Percentiles rank a stretch among this genome's conserved stretches.
Evolutionary conservation across 2,329 filamentous ascomycete genomes (phyloP).

Genomic region (Pseudocercospora pini-densiflorae): DNA sequence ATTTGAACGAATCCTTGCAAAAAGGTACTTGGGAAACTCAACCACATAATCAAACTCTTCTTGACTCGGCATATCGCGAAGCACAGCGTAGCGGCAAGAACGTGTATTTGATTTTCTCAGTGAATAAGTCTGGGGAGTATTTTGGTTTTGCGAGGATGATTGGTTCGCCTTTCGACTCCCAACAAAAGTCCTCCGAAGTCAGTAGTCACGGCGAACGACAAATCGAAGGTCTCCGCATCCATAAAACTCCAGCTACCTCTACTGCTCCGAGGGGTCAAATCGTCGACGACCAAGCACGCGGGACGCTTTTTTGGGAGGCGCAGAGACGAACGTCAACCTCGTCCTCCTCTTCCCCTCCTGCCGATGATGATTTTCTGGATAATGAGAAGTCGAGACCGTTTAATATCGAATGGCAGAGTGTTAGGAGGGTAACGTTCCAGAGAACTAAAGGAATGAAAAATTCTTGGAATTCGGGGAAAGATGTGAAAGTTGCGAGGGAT

Average conservation of each 20-base stretch:
- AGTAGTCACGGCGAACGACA: too few relatives aligned
- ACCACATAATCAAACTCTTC: slow-evolving; percentile 78
- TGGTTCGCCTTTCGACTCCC: slow-evolving; percentile 83
- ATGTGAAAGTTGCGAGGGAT: slow-evolving; percentile 94
- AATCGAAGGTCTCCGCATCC: slow-evolving; percentile 71
- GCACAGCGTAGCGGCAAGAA: slow-evolving; percentile 64
- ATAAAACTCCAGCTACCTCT: slow-evolving; percentile 75
- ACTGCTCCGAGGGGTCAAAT: slow-evolving; percentile 80
- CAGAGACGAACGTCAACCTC: slow-evolving; percentile 41
- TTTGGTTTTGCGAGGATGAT: slow-evolving; percentile 93
- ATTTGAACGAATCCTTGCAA: slow-evolving; percentile 80
- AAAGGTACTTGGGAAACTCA: slow-evolving; percentile 94
- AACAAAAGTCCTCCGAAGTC: too few relatives aligned
- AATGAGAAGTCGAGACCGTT: slow-evolving; percentile 82
- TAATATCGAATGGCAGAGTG: slow-evolving; percentile 86
- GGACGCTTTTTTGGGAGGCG: slow-evolving; percentile 95
- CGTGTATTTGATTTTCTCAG: slow-evolving; percentile 92
- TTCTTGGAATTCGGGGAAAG: slow-evolving; percentile 90
- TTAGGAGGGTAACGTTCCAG: slow-evolving; percentile 81
- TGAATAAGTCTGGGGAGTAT: slow-evolving; percentile 96
- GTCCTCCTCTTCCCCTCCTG: not conserved
- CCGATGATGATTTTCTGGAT: not conserved
- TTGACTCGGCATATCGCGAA: slow-evolving; percentile 78
- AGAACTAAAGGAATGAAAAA: slow-evolving; percentile 84
- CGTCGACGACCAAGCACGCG: slow-evolving; percentile 86